Evolutionary conservation across 768 basidiomycete genomes (phyloP).

Genomic region (Pleurotus djamor): DNA sequence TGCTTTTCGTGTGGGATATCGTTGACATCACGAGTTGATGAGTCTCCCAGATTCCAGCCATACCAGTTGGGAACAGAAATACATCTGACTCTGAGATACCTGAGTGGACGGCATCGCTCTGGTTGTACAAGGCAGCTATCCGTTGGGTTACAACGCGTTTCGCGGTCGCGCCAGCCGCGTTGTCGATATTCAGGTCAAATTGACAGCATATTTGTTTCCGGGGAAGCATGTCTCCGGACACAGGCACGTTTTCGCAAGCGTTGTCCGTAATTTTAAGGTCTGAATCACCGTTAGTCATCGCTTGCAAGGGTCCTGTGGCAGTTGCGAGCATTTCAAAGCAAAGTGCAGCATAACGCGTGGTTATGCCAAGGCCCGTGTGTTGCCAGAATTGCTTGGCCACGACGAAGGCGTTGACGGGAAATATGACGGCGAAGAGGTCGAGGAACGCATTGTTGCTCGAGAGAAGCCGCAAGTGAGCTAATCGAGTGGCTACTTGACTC

Average conservation of each 20-base stretch:
- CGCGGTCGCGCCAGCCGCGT: not conserved
- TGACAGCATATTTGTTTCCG: constrained; percentile 3
- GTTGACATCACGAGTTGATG: constrained; percentile 66
- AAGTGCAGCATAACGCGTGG: constrained; percentile 81
- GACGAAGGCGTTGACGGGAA: constrained; percentile 55
- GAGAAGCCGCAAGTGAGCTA: constrained; percentile 65
- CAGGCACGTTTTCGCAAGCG: too few species aligned
- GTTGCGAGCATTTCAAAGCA: constrained; percentile 75
- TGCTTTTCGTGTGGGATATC: constrained; percentile 68
- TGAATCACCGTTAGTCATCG: too few species aligned
- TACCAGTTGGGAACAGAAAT: constrained; percentile 83
- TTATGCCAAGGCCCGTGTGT: constrained; percentile 88
- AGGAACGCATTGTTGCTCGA: constrained; percentile 43
- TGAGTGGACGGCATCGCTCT: not conserved
- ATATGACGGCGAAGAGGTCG: constrained; percentile 82
- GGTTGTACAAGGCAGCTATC: constrained; percentile 58
- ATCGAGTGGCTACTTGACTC: constrained; percentile 44
- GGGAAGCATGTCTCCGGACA: not conserved
- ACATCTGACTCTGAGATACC: constrained; percentile 82
- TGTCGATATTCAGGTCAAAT: constrained; percentile 12
- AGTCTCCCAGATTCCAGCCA: constrained; percentile 93
- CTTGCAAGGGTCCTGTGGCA: too few species aligned
- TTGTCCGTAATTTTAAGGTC: too few species aligned
- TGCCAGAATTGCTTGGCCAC: constrained; percentile 95
- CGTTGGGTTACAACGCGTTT: too few species aligned